A percentile compares a stretch with the other conserved stretches of the same genome.
Conservation (phyloP, 2,329 filamentous ascomycete genomes). For the Cladophialophora bantiana region DNA sequence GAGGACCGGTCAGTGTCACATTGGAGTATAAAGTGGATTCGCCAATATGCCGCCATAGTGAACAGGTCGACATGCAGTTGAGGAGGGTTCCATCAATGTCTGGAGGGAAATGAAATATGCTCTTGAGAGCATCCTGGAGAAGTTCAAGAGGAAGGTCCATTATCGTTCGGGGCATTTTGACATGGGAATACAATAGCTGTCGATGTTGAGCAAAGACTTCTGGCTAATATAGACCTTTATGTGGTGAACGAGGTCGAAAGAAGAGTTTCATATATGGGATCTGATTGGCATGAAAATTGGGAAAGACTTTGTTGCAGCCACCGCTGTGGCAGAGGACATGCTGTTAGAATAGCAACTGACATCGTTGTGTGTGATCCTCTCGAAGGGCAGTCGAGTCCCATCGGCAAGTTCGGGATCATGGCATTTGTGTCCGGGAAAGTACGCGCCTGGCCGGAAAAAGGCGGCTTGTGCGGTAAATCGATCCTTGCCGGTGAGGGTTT, state of each 20-base stretch:
- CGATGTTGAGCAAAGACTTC: too few relatives aligned
- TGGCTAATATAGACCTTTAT: too few relatives aligned
- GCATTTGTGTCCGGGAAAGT: background rate
- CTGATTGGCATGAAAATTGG: too few relatives aligned
- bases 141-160: background rate
- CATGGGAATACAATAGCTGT: too few relatives aligned
- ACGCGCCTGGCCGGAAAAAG: background rate
- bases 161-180: background rate
- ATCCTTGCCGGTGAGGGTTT: background rate
- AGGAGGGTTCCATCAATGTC: background rate
- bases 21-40: background rate
- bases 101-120: background rate
- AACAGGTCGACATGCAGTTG: background rate
- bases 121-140: background rate
- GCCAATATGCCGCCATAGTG: background rate
- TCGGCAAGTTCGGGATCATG: background rate
- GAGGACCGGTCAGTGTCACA: background rate
- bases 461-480: background rate
- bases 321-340: too few relatives aligned
- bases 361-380: background rate
- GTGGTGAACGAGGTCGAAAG: too few relatives aligned
- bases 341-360: background rate
- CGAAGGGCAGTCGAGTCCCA: background rate
- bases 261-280: too few relatives aligned
- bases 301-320: too few relatives aligned